Evolutionary conservation across 192 early-diverging fungal genomes (phyloP), one percentile per base, ranked within the genome.

Genomic region (Coemansia sp.): DNA sequence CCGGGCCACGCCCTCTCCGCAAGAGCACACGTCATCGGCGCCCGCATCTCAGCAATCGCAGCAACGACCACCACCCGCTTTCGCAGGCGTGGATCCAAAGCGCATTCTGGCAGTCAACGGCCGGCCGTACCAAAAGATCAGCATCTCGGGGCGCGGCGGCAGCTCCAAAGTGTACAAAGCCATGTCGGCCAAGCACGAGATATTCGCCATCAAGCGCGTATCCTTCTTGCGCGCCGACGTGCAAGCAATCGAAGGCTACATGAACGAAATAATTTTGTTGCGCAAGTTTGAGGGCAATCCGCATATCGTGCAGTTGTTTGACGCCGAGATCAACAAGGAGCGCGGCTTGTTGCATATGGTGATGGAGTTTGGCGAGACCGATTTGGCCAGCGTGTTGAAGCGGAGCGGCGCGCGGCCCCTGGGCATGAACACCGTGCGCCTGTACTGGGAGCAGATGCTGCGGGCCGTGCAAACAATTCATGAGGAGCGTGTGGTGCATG

Each of bases 361-460:
- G 65, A 76, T 98, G 74, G 95, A 98, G 69, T 92, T 86, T 62
- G 96, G 96, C 12, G 94, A 97, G 64, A 90, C 88, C 8, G 94
- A 97, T 61, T 68, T 98, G 47, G 90, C 89, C 1, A 72, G 74
- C 44, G 68, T 90, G 49, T 66, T 93, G 26, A 65, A 81, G 57
- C 68, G 65, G 1, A 78, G 86, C 44, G 71, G 78, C 3, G 62
- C 66, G 11, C 69, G 81, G 57, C 77, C 86, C 0, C 74, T 90
- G 64, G 85, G 88, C 34, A 68, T 90, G 54, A 88, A 88, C 60
- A 87, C 89, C 59, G 85, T 98, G 31, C 83, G 90, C 17, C 81
- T 88, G 71, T 93, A 93, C 65, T 95, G 93, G 93, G 83, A 89
- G 71, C 91, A 94, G 89, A 98, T 98, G 93, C 68, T 98, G 1